phyloP scores from a whole-genome alignment of 2,329 filamentous ascomycete genomes.

The Hymenotorrendiella dingleyae region DNA sequence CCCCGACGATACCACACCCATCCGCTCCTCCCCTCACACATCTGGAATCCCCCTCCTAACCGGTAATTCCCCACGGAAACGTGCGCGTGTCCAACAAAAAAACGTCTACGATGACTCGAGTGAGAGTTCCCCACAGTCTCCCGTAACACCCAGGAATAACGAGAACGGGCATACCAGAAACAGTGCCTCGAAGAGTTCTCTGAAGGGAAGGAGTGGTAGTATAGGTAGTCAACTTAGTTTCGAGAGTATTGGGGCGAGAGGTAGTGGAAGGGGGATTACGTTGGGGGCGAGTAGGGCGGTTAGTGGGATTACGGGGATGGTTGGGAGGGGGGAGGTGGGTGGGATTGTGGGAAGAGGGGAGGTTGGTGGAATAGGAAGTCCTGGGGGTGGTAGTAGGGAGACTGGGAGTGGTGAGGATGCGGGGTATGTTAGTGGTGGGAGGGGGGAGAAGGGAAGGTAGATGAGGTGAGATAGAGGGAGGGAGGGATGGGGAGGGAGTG shows the following conservation, averaged over 20 bases:
- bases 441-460: neutral
- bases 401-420: neutral
- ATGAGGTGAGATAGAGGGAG: too few species aligned
- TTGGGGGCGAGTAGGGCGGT: conserved; percentile 24
- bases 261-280: conserved; percentile 26
- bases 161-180: conserved; percentile 10
- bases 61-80: conserved; percentile 14
- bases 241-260: conserved; percentile 13
- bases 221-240: conserved; percentile 26
- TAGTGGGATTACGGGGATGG: conserved; percentile 18
- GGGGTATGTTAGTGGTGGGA: too few species aligned
- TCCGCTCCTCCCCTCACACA: conserved; percentile 1
- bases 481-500: too few species aligned
- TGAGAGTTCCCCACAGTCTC: conserved; percentile 11
- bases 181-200: conserved; percentile 1
- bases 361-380: conserved; percentile 3
- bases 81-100: conserved; percentile 9
- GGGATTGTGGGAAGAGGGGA: conserved; percentile 14
- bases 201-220: conserved; percentile 17
- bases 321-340: conserved; percentile 13
- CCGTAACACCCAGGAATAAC: conserved; percentile 4
- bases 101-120: conserved; percentile 21
- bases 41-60: conserved; percentile 1
- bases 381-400: conserved; percentile 2
- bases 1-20: neutral